Conservation (phyloP, 768 basidiomycete genomes). For the Podaxis sp. region DNA sequence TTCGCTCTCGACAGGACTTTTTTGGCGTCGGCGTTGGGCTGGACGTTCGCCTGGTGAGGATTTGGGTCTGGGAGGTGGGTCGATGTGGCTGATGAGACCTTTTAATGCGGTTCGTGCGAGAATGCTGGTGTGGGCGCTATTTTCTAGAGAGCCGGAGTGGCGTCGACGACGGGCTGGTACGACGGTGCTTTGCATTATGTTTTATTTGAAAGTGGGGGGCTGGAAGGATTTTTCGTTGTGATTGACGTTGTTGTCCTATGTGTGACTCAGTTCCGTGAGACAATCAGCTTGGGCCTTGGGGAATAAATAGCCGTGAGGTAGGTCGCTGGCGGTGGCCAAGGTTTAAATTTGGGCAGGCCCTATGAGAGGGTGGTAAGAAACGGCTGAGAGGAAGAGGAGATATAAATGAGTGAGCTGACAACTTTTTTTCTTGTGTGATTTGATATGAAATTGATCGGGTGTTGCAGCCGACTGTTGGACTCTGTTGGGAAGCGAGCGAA, state of each 20-base stretch:
- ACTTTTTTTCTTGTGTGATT: not conserved
- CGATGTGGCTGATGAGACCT: slow-evolving; percentile 23
- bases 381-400: slow-evolving; percentile 2
- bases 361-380: slow-evolving; percentile 19
- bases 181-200: slow-evolving; percentile 18
- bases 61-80: slow-evolving; percentile 69
- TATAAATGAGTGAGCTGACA: not conserved
- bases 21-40: slow-evolving; percentile 44
- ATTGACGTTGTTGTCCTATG: no score
- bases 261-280: no score
- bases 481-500: not conserved
- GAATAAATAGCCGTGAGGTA: no score
- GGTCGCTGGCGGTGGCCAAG: no score
- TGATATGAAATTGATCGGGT: not conserved
- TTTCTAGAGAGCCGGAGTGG: slow-evolving; percentile 57
- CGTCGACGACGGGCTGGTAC: slow-evolving; percentile 55
- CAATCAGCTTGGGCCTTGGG: no score
- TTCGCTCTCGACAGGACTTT: slow-evolving; percentile 38
- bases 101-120: slow-evolving; percentile 2
- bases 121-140: slow-evolving; percentile 27
- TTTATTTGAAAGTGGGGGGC: not conserved
- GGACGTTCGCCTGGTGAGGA: slow-evolving; percentile 71
- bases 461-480: not conserved
- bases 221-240: not conserved
- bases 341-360: no score